These are phyloP conservation scores for Sarocladium kiliense DNA, from an alignment of 2,329 filamentous ascomycete genomes.

Conservation along the genomic window DNA sequence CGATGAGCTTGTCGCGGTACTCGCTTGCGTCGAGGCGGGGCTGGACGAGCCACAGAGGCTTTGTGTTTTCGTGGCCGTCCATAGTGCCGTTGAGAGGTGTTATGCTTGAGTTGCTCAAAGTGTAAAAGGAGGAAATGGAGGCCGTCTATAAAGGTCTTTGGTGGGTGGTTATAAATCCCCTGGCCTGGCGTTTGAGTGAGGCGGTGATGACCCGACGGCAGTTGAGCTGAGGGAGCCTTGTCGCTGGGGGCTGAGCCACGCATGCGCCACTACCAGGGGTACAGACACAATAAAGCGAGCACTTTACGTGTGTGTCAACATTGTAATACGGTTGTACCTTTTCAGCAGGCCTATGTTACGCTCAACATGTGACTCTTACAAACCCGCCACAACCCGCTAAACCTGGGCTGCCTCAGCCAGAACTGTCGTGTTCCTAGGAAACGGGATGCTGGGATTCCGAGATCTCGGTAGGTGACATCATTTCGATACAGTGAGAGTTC, in stretches of 20 bases:
- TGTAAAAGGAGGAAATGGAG: neutral
- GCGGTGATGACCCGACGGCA: neutral
- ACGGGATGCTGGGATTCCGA: too few species aligned
- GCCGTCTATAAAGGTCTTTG: neutral
- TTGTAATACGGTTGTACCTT: too few species aligned
- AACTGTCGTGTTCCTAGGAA: too few species aligned
- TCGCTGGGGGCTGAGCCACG: neutral
- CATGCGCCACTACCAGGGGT: neutral
- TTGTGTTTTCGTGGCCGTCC: slow-evolving; percentile 12
- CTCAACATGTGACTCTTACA: neutral
- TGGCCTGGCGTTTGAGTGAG: too few species aligned
- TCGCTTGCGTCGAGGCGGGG: slow-evolving; percentile 21
- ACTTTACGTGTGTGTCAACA: neutral
- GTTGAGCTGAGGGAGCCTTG: neutral
- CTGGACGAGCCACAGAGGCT: slow-evolving; percentile 23
- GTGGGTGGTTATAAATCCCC: too few species aligned
- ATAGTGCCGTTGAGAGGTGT: neutral
- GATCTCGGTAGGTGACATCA: neutral
- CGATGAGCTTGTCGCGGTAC: slow-evolving; percentile 24
- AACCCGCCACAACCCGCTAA: neutral
- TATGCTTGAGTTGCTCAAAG: neutral
- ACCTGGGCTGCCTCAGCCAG: neutral
- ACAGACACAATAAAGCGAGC: neutral
- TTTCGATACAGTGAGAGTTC: neutral
- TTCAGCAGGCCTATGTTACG: too few species aligned